Conservation (phyloP, 2,329 filamentous ascomycete genomes). For the Penicillium sp. region DNA sequence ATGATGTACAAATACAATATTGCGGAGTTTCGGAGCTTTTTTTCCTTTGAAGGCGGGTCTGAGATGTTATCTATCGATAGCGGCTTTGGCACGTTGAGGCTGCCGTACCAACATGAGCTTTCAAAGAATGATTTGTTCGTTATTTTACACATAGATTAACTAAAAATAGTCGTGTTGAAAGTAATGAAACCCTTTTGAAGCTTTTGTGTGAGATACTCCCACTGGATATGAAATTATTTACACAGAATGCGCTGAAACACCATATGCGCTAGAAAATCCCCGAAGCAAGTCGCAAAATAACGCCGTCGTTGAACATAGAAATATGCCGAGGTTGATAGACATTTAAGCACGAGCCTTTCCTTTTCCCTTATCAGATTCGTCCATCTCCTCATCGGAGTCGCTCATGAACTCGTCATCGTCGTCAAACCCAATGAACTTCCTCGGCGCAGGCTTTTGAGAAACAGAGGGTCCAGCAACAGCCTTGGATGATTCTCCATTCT, state of each 20-base stretch:
- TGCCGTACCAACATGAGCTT: constrained; percentile 15
- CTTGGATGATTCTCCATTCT: constrained; percentile 29
- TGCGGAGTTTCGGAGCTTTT: constrained; percentile 24
- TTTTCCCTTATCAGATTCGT: constrained; percentile 38
- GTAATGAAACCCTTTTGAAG: not conserved
- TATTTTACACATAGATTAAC: not conserved
- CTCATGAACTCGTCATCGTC: constrained; percentile 50
- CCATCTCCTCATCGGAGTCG: constrained; percentile 38
- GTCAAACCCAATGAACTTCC: constrained; percentile 49
- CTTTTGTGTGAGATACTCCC: not conserved
- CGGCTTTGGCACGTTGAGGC: constrained; percentile 17
- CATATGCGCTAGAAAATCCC: constrained; percentile 8
- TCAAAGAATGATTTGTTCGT: not conserved
- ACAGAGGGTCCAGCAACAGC: constrained; percentile 25
- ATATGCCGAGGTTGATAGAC: constrained; percentile 1
- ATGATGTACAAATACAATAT: constrained; percentile 21
- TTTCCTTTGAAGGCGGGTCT: constrained; percentile 10
- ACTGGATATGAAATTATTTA: not conserved
- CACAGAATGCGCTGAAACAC: constrained; percentile 10
- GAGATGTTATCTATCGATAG: constrained; percentile 24
- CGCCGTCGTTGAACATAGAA: constrained; percentile 22
- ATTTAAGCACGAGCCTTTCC: constrained; percentile 34
- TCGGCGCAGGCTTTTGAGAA: constrained; percentile 29
- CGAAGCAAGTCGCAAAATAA: constrained; percentile 10
- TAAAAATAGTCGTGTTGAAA: not conserved